Percentiles rank a stretch among this genome's conserved stretches.
These are phyloP conservation scores for Venturia pyrina DNA, from an alignment of 2,329 filamentous ascomycete species.

Conservation along the genomic window DNA sequence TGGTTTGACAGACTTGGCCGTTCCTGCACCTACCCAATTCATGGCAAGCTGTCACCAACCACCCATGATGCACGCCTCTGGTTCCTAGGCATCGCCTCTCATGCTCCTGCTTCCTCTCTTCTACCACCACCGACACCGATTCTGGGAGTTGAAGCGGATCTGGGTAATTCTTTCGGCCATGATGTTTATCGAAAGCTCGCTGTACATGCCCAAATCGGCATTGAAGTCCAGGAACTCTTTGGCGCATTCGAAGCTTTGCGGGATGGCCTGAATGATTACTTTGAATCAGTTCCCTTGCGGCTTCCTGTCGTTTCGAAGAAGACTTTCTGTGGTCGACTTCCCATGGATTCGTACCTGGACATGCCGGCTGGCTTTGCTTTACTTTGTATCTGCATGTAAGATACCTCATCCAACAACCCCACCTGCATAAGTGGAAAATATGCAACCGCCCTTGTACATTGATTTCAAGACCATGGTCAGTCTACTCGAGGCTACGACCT, in stretches of 20 bases:
- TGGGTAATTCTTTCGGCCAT: too few species aligned
- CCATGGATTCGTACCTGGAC: neutral
- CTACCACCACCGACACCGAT: neutral
- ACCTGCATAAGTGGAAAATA: neutral
- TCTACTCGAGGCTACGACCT: neutral
- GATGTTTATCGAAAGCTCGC: neutral
- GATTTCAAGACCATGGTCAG: neutral
- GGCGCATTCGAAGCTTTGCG: neutral
- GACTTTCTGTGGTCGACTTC: neutral
- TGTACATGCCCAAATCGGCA: neutral
- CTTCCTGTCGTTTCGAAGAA: constrained; percentile 5
- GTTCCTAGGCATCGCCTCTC: neutral
- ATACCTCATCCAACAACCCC: neutral
- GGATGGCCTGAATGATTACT: neutral
- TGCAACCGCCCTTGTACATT: constrained; percentile 1
- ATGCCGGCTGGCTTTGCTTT: neutral
- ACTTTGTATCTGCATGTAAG: constrained; percentile 3
- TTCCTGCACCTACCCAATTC: neutral
- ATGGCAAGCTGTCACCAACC: neutral
- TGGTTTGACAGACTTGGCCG: neutral
- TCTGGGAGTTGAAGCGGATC: neutral
- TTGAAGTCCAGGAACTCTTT: neutral
- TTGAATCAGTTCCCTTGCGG: neutral
- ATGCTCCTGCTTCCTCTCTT: neutral
- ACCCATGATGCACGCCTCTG: neutral